Evolutionary conservation across 495 filamentous ascomycete species (phyloP), one percentile per base, ranked within the genome.

Genomic region (Tetracladium setigerum): DNA sequence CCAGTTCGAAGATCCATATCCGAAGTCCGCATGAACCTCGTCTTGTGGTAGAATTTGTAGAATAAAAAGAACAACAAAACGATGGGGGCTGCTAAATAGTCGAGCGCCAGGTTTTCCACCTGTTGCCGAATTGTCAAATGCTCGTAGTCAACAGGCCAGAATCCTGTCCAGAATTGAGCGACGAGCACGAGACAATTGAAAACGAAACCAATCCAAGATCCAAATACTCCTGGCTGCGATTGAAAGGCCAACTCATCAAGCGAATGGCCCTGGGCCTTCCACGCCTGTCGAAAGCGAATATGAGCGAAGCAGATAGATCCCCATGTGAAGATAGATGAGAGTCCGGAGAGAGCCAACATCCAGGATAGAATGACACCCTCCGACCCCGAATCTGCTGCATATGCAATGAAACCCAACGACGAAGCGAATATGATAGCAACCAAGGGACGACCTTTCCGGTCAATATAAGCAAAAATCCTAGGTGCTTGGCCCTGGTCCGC

Each of bases 311-410:
- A 95, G 62, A 96, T 87, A 34, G 84, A 89, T 41, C 81, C 83
- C 91, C 91, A 96, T 31, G 91, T 95, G 69, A 96, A 87, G 67
- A 96, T 83, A 16, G 84, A 86, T 0, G 85, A 89, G 10, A 97
- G 76, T 37, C 87, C 89, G 0, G 87, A 94, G 36, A 95, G 77
- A 32, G 91, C 87, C 50, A 95, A 74, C 71, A 97, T 84, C 91
- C 91, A 97, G 30, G 69, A 67, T 50, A 96, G 87, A 0, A 87
- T 86, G 2, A 76, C 66, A 13, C 70, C 67, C 57, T 87, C 70
- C 45, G 75, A 62, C 27, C 71, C 51, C 4, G 85, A 78, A 17
- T 84, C 84, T 30, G 87, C 83, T 13, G 94, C 71, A 69, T 84
- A 96, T 30, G 80, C 79, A 2, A 97, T 74, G 16, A 95, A 68